Base-by-base conservation (phyloP, 106 monocot genomes). In the Dendrobium chrysotoxum region DNA sequence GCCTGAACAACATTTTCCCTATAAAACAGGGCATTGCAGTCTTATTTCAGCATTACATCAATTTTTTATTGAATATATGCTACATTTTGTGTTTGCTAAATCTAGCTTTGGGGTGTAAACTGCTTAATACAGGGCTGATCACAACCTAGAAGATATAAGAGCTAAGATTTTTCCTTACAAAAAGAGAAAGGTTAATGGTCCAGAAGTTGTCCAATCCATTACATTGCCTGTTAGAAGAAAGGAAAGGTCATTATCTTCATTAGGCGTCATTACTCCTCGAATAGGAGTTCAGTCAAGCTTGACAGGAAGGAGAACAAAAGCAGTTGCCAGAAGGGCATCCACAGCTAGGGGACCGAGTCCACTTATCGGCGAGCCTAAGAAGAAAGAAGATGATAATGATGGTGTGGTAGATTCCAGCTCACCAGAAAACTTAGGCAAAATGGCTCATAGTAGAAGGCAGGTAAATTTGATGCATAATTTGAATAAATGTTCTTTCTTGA, bases 221-320 rank as follows among this genome's bases (percentile, higher is more conserved):
- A 71, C 84, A 71, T 82, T 90, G 70, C 90, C 93, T 73, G 75
- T 79, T 83, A 91, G 85, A 91, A 91, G 92, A 86, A 98, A 98
- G 79, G 98, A 98, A 84, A 90, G 92, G 82, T 98, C 98, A 70
- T 89, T 98, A 73, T 94, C 94, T 83, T 98, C 98, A 41, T 80
- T 98, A 84, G 98, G 95, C 21, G 89, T 95, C 41, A 91, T 77
- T 66, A 88, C 92, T 83, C 90, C 95, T 86, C 81, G 83, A 65
- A 76, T 95, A 74, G 79, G 85, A 74, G 41, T 84, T 76, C 90
- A 87, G 67, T 76, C 74, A 80, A 79, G 90, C 39, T 81, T 91
- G 77, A 92, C 90, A 53, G 91, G 91, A 86, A 91, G 91, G 77
- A 92, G 92, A 84, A 89, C 92, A 82, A 92, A 85, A 86, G 82